Percentiles rank a stretch among this genome's conserved stretches.
Conservation (phyloP, 306 rosid species). For the Cucurbita moschata region DNA sequence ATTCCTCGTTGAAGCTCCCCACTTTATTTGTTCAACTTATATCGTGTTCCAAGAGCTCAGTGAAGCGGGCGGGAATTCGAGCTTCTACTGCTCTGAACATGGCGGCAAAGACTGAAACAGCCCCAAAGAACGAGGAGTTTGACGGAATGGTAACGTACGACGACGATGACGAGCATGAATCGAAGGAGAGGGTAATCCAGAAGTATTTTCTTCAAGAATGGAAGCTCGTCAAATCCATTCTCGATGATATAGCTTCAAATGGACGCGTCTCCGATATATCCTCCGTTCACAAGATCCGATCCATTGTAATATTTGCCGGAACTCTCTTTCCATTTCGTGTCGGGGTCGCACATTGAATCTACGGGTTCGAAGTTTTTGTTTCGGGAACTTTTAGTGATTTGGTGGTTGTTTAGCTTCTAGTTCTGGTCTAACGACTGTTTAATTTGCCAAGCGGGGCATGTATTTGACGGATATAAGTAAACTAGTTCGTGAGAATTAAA, state of each 20-base stretch:
- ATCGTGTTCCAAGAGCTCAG: not conserved
- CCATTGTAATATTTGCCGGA: constrained; percentile 44
- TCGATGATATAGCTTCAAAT: constrained; percentile 56
- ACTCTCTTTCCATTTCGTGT: constrained; percentile 4
- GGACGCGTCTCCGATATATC: constrained; percentile 46
- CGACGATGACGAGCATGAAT: constrained; percentile 62
- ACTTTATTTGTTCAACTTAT: not conserved
- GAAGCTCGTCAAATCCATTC: constrained; percentile 61
- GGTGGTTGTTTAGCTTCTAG: too few species aligned
- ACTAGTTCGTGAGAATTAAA: not conserved
- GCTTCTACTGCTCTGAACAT: not conserved
- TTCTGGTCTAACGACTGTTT: not conserved
- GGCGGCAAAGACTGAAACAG: constrained; percentile 12
- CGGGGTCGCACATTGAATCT: not conserved
- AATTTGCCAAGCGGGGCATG: not conserved
- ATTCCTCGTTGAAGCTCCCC: not conserved
- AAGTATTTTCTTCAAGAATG: constrained; percentile 92
- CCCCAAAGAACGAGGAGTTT: constrained; percentile 11
- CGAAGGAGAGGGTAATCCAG: constrained; percentile 68
- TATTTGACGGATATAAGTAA: not conserved
- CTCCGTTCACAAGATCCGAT: constrained; percentile 62
- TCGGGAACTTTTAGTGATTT: not conserved
- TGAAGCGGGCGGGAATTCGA: constrained; percentile 5
- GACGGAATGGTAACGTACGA: constrained; percentile 13
- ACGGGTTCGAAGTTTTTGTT: not conserved